Percentiles rank a stretch among this genome's conserved stretches.
Evolutionary conservation across 2,329 filamentous ascomycete species (phyloP).

Genomic region (Ceratocystis albifundus): DNA sequence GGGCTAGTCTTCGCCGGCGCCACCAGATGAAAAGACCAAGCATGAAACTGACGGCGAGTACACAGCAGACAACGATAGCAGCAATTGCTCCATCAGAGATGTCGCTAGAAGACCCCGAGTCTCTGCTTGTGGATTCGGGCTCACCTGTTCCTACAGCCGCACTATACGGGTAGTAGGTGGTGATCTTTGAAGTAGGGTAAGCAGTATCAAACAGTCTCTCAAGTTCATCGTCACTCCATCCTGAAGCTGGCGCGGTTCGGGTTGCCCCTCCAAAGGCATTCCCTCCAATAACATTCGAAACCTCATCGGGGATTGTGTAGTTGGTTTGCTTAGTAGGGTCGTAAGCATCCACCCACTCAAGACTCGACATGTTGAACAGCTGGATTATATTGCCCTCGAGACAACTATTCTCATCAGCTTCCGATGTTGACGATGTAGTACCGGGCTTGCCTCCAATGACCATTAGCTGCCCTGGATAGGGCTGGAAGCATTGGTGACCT

Average conservation of each 20-base stretch:
- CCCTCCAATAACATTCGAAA: conserved; percentile 58
- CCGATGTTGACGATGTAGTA: conserved; percentile 27
- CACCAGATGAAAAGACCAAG: conserved; percentile 38
- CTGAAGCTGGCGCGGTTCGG: conserved; percentile 48
- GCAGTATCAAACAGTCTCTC: conserved; percentile 41
- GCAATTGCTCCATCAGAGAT: conserved; percentile 34
- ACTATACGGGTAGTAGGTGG: conserved; percentile 50
- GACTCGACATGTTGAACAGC: conserved; percentile 61
- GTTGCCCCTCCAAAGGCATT: conserved; percentile 56
- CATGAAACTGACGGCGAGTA: conserved; percentile 43
- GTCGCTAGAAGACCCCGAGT: not conserved
- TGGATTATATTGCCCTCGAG: conserved; percentile 44
- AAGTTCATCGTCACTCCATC: conserved; percentile 43
- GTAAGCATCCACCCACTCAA: conserved; percentile 59
- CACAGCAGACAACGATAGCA: conserved; percentile 48
- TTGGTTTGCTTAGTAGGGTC: conserved; percentile 48
- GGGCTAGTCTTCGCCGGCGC: conserved; percentile 38
- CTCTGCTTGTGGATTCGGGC: not conserved
- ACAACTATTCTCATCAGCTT: conserved; percentile 30
- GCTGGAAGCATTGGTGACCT: conserved; percentile 63
- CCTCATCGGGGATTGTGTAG: conserved; percentile 58
- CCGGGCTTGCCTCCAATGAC: conserved; percentile 56
- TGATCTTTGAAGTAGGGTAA: conserved; percentile 48
- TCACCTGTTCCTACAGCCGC: conserved; percentile 24
- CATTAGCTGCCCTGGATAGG: conserved; percentile 72